Conservation (phyloP, 2,329 filamentous ascomycete genomes). For the Aphanocladium album region DNA sequence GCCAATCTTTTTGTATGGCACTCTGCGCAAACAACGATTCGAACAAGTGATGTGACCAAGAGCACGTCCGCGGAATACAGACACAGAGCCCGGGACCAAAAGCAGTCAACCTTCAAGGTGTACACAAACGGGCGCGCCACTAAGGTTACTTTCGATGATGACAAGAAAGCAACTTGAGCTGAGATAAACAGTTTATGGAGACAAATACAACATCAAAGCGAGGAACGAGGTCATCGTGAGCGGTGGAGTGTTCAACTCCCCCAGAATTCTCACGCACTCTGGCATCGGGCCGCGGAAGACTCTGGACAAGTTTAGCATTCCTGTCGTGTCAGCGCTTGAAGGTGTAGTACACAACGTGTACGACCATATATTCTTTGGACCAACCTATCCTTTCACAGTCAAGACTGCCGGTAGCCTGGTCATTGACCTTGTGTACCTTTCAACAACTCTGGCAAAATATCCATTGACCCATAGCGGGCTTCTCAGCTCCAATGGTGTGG, state of each 20-base stretch:
- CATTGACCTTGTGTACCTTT: neutral
- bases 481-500: neutral
- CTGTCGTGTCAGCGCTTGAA: slow-evolving; percentile 14
- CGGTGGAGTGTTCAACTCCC: slow-evolving; percentile 26
- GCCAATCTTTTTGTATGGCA: slow-evolving; percentile 22
- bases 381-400: slow-evolving; percentile 11
- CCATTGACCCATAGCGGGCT: neutral
- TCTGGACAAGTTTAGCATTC: slow-evolving; percentile 36
- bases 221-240: slow-evolving; percentile 16
- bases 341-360: slow-evolving; percentile 3
- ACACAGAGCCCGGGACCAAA: slow-evolving; percentile 20
- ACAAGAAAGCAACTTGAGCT: slow-evolving; percentile 37
- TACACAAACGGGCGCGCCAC: slow-evolving; percentile 38
- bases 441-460: neutral
- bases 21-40: slow-evolving; percentile 19
- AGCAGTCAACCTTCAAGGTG: slow-evolving; percentile 30
- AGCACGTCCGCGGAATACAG: slow-evolving; percentile 24
- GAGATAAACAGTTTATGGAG: slow-evolving; percentile 21
- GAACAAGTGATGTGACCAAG: slow-evolving; percentile 19
- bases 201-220: slow-evolving; percentile 17
- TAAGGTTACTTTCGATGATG: slow-evolving; percentile 37
- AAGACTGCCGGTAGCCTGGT: neutral
- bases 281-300: slow-evolving; percentile 30
- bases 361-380: slow-evolving; percentile 12
- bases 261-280: slow-evolving; percentile 31